phyloP scores from a whole-genome alignment of 2,329 filamentous ascomycete species.

The Clonostachys rhizophaga region DNA sequence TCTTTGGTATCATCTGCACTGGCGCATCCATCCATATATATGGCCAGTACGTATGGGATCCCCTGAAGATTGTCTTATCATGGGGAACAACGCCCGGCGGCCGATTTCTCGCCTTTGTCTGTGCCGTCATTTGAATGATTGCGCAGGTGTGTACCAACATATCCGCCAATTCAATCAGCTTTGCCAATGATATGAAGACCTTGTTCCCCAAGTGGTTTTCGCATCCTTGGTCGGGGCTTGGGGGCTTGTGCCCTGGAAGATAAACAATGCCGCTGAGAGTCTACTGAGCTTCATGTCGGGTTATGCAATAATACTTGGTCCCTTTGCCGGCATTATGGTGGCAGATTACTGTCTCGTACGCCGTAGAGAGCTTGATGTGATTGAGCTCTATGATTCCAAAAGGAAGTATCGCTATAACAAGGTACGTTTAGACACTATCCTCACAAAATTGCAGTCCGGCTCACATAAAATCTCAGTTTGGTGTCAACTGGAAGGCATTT shows the following conservation, averaged over 20 bases:
- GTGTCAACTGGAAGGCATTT: constrained; percentile 25
- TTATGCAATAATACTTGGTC: constrained; percentile 27
- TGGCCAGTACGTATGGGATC: constrained; percentile 42
- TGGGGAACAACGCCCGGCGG: constrained; percentile 23
- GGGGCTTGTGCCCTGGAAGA: constrained; percentile 26
- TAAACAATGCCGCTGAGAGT: constrained; percentile 17
- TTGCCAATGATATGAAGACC: constrained; percentile 20
- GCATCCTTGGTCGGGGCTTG: constrained; percentile 22
- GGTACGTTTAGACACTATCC: too few relatives aligned
- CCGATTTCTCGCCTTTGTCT: constrained; percentile 21
- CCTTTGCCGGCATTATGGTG: constrained; percentile 32
- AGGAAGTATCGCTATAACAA: constrained; percentile 29
- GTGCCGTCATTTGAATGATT: constrained; percentile 28
- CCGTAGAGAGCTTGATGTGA: constrained; percentile 27
- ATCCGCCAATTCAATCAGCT: constrained; percentile 17
- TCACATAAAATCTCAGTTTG: constrained; percentile 13
- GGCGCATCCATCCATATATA: constrained; percentile 37
- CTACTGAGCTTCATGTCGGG: constrained; percentile 23
- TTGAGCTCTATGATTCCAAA: constrained; percentile 31
- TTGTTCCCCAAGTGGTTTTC: constrained; percentile 19
- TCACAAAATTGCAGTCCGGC: too few relatives aligned
- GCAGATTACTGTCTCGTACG: constrained; percentile 32
- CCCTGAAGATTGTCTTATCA: constrained; percentile 38
- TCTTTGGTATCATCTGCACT: constrained; percentile 42
- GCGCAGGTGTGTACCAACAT: constrained; percentile 21